Percentiles rank a stretch among this genome's conserved stretches.
Conservation (phyloP, 306 rosid species). For the Cucurbita argyrosperma region DNA sequence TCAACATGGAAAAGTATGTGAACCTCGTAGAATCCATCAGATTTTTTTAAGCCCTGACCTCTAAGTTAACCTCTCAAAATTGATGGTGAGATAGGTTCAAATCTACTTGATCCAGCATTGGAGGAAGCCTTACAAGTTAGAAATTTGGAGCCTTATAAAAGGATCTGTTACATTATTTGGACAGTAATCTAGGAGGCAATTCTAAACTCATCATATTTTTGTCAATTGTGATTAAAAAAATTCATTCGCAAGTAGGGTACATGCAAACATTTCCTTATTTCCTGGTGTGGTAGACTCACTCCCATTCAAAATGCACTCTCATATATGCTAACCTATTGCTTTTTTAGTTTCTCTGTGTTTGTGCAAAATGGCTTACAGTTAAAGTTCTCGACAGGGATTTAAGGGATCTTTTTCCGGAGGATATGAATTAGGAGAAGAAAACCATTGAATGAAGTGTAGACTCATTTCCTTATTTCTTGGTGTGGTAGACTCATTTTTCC, state of each 20-base stretch:
- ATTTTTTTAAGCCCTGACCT: not conserved
- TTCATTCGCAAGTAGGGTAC: not conserved
- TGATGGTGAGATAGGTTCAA: not conserved
- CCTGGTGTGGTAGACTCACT: not conserved
- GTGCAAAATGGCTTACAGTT: not conserved
- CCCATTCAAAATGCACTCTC: not conserved
- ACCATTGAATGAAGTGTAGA: not conserved
- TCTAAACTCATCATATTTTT: not conserved
- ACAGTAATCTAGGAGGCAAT: not conserved
- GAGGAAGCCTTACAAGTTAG: not conserved
- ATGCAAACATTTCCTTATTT: not conserved
- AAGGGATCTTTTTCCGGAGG: not conserved
- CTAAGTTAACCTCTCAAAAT: not conserved
- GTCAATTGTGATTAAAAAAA: not conserved
- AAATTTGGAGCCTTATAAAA: not conserved
- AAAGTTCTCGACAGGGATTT: not conserved
- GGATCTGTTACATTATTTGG: not conserved
- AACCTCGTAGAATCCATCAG: not conserved
- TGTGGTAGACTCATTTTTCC: not conserved
- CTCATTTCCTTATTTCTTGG: not conserved
- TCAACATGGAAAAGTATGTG: too few species aligned
- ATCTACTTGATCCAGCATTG: not conserved
- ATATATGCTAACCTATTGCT: not conserved
- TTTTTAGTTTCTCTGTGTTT: not conserved
- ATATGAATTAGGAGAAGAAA: not conserved